Evolutionary conservation across 2,329 filamentous ascomycete species (phyloP).

Genomic region (Botrytis aclada): DNA sequence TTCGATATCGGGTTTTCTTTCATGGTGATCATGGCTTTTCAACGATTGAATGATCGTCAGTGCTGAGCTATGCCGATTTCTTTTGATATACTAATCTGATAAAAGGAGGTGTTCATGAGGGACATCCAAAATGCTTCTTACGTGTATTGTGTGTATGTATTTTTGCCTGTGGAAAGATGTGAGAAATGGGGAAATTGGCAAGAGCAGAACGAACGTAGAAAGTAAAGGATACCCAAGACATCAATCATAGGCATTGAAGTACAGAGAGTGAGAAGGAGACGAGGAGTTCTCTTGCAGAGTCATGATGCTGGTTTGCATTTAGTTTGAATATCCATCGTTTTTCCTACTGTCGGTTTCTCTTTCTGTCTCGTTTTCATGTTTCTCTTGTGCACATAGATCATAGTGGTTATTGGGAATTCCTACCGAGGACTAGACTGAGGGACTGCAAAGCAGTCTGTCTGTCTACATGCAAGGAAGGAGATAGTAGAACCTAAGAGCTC

Average conservation of each 20-base stretch:
- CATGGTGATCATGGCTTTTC: background rate
- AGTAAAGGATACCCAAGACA: background rate
- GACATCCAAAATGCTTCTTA: background rate
- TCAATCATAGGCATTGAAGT: background rate
- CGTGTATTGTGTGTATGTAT: background rate
- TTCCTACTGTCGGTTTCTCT: no score
- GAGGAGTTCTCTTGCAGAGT: background rate
- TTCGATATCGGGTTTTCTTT: background rate
- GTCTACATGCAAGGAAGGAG: background rate
- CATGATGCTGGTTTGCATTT: background rate
- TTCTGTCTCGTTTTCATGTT: background rate
- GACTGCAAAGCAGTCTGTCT: no score
- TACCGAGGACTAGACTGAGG: background rate
- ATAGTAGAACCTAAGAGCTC: background rate
- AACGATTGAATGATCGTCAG: background rate
- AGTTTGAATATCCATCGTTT: no score
- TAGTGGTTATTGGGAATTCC: background rate
- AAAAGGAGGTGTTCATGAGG: background rate
- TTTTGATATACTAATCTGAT: background rate
- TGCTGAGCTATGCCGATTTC: background rate
- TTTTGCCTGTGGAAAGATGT: no score
- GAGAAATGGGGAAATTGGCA: background rate
- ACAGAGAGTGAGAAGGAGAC: background rate
- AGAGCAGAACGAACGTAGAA: background rate
- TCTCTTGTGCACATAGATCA: background rate